Conservation (phyloP, 106 monocot genomes). For the Dendrobium officinale region DNA sequence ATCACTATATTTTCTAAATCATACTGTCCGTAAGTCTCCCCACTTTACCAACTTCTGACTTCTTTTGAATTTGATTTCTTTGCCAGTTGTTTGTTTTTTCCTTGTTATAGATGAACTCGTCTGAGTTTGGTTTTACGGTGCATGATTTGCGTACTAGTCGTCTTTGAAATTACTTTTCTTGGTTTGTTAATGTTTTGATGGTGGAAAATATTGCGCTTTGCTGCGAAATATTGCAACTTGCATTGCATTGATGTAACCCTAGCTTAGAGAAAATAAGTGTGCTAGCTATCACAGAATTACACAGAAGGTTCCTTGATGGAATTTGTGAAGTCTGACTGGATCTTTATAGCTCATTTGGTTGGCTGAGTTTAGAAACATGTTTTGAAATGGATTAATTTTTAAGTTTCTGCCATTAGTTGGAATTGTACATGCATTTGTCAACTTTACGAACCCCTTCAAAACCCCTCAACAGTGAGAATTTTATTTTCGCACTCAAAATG, state of each 20-base stretch:
- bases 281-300: not conserved
- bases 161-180: not conserved
- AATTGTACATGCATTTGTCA: no score
- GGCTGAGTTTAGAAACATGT: no score
- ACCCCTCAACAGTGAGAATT: not conserved
- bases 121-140: not conserved
- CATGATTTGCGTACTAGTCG: not conserved
- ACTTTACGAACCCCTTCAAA: no score
- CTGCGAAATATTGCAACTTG: not conserved
- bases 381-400: no score
- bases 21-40: conserved; percentile 63
- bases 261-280: not conserved
- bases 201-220: not conserved
- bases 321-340: not conserved
- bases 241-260: not conserved
- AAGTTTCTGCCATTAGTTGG: no score
- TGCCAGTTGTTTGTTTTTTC: not conserved
- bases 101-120: not conserved
- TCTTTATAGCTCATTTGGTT: no score
- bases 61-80: not conserved
- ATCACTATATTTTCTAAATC: conserved; percentile 90
- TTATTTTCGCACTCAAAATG: not conserved
- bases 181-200: no score
- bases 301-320: not conserved
- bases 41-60: not conserved